These are phyloP conservation scores for Lachnellula occidentalis DNA, from an alignment of 2,329 filamentous ascomycete species.

Conservation along the genomic window DNA sequence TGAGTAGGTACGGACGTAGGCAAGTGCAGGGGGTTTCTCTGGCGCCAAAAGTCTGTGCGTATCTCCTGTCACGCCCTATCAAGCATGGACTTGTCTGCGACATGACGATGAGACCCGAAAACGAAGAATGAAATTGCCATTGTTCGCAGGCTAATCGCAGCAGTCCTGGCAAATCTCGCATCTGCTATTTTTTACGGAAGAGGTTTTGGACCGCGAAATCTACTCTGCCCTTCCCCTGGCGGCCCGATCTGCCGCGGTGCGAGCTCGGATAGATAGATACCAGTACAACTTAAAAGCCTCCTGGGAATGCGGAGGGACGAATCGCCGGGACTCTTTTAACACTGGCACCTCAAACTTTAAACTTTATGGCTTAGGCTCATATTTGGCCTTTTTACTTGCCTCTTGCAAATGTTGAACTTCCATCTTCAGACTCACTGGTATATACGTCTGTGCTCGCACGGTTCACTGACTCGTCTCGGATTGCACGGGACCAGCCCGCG, in stretches of 20 bases:
- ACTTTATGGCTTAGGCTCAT: not conserved
- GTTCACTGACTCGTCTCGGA: not conserved
- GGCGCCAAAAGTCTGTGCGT: constrained; percentile 10
- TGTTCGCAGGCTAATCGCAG: not conserved
- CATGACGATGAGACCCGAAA: constrained; percentile 3
- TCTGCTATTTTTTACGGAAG: not conserved
- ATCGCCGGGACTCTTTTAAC: constrained; percentile 1
- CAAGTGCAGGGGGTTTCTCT: not conserved
- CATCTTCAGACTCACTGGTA: no score
- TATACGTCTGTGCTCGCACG: no score
- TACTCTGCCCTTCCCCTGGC: not conserved
- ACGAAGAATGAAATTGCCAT: not conserved
- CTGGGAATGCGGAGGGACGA: constrained; percentile 1
- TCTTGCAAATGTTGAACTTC: not conserved
- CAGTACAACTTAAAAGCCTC: constrained; percentile 1
- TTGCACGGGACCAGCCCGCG: not conserved
- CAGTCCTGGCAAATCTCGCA: not conserved
- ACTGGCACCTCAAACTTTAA: not conserved
- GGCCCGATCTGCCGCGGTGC: constrained; percentile 6
- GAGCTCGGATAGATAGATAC: constrained; percentile 5
- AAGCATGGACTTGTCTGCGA: not conserved
- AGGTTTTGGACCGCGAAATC: not conserved
- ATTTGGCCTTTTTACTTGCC: not conserved
- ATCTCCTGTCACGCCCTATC: not conserved
- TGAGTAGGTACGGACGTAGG: no score